Evolutionary conservation across 768 basidiomycete species (phyloP).

Genomic region (Hortiboletus flavorubellus): DNA sequence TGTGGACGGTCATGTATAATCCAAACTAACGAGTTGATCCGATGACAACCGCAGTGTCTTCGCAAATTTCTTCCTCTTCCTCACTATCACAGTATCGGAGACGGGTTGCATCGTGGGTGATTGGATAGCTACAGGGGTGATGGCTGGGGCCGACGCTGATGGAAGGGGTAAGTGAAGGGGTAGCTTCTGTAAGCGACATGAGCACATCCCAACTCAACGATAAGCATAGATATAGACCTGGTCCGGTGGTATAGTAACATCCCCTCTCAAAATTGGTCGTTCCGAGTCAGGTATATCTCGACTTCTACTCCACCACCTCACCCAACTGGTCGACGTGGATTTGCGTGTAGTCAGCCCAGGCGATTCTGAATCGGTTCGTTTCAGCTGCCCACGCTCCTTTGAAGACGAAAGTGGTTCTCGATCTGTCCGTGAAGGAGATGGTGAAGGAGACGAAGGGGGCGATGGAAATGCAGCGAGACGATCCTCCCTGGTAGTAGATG

Average conservation of each 20-base stretch:
- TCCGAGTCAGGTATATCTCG: constrained; percentile 32
- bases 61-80: constrained; percentile 59
- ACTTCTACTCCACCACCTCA: constrained; percentile 79
- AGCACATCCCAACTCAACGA: not conserved
- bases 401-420: constrained; percentile 22
- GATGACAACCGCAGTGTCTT: constrained; percentile 93
- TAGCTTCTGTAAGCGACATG: constrained; percentile 12
- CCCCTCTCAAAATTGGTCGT: constrained; percentile 21
- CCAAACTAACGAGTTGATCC: constrained; percentile 75
- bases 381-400: constrained; percentile 28
- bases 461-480: constrained; percentile 15
- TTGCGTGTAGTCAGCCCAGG: constrained; percentile 36
- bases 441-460: constrained; percentile 4
- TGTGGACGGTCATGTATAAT: not conserved
- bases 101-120: constrained; percentile 31
- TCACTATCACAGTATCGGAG: constrained; percentile 3
- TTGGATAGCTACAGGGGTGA: constrained; percentile 35
- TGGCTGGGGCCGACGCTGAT: constrained; percentile 46
- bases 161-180: constrained; percentile 6
- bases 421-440: constrained; percentile 24
- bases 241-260: constrained; percentile 23
- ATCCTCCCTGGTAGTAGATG: constrained; percentile 33
- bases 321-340: constrained; percentile 68
- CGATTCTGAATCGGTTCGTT: constrained; percentile 38
- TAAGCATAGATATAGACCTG: constrained; percentile 14